Evolutionary conservation across 805 yeast genomes (phyloP).

Genomic region (Pichia membranifaciens): DNA sequence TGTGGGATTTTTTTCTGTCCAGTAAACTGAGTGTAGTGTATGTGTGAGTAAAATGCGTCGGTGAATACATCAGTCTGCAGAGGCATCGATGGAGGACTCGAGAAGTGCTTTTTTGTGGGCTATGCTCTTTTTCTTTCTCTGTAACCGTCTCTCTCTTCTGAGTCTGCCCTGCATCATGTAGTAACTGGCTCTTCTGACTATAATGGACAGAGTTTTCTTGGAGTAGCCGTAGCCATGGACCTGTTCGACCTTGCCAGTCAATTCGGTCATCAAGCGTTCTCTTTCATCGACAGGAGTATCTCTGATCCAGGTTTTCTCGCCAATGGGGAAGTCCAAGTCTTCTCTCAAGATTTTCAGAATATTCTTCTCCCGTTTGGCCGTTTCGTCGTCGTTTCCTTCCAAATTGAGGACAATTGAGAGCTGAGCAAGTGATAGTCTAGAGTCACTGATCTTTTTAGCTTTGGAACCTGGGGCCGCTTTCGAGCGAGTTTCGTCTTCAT

Average conservation of each 20-base stretch:
- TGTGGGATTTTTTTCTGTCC: too few relatives aligned
- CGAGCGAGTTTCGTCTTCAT: not conserved
- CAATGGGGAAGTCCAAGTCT: slow-evolving; percentile 65
- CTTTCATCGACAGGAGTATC: slow-evolving; percentile 60
- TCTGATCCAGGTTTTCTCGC: slow-evolving; percentile 78
- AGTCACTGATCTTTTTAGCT: slow-evolving; percentile 34
- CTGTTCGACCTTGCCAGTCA: slow-evolving; percentile 41
- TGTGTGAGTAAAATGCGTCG: too few relatives aligned
- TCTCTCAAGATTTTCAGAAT: slow-evolving; percentile 48
- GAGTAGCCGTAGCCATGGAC: slow-evolving; percentile 49
- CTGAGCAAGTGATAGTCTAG: slow-evolving; percentile 53
- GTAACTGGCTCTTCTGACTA: slow-evolving; percentile 77
- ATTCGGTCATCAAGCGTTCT: slow-evolving; percentile 38
- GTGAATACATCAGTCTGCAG: too few relatives aligned
- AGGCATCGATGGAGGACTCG: not conserved
- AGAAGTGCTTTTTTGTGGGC: not conserved
- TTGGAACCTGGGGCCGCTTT: not conserved
- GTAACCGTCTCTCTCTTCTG: slow-evolving; percentile 58
- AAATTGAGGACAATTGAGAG: slow-evolving; percentile 47
- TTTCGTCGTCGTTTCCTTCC: slow-evolving; percentile 44
- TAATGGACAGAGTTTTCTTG: slow-evolving; percentile 54
- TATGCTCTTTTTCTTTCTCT: slow-evolving; percentile 12
- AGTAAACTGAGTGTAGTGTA: too few relatives aligned
- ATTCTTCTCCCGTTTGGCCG: slow-evolving; percentile 48
- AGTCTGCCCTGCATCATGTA: slow-evolving; percentile 72